Percentiles rank a stretch among this genome's conserved stretches.
Conservation (phyloP, 352 stramenopile genomes). For the Pythium monospermum region DNA sequence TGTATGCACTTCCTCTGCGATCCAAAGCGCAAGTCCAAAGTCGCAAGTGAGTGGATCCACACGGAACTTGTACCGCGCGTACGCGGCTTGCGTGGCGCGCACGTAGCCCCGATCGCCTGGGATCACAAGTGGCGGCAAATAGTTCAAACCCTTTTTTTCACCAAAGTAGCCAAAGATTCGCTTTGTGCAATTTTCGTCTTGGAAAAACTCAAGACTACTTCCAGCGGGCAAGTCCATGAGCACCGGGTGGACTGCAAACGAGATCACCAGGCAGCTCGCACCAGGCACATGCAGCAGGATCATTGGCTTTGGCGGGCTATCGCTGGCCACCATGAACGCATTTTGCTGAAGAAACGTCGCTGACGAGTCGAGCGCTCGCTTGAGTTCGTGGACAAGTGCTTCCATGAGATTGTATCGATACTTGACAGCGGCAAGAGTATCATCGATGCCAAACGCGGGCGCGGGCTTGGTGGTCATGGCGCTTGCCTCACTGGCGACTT, state of each 20-base stretch:
- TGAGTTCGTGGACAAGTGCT: conserved; percentile 46
- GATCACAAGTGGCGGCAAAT: conserved; percentile 57
- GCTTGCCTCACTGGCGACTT: background rate
- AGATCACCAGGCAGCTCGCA: conserved; percentile 65
- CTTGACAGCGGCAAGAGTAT: conserved; percentile 19
- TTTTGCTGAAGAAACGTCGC: conserved; percentile 37
- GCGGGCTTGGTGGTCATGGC: background rate
- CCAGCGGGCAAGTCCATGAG: conserved; percentile 74
- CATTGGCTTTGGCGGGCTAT: conserved; percentile 58
- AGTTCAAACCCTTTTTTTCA: conserved; percentile 63
- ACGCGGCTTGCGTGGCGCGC: conserved; percentile 50
- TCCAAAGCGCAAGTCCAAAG: conserved; percentile 72
- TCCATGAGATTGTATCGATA: conserved; percentile 67
- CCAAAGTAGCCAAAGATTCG: conserved; percentile 73
- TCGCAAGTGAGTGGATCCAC: conserved; percentile 61
- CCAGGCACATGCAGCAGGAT: conserved; percentile 55
- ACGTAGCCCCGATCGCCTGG: conserved; percentile 61
- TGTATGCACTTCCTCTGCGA: conserved; percentile 62
- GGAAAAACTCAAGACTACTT: conserved; percentile 67
- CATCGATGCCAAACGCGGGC: background rate
- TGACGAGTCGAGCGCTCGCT: conserved; percentile 43
- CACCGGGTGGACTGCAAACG: conserved; percentile 73
- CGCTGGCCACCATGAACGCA: conserved; percentile 61
- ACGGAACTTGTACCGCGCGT: conserved; percentile 77
- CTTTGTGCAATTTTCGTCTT: conserved; percentile 52